Base-by-base conservation (phyloP, 176 grass and related monocot genomes). In the Chrysopogon serrulatus region DNA sequence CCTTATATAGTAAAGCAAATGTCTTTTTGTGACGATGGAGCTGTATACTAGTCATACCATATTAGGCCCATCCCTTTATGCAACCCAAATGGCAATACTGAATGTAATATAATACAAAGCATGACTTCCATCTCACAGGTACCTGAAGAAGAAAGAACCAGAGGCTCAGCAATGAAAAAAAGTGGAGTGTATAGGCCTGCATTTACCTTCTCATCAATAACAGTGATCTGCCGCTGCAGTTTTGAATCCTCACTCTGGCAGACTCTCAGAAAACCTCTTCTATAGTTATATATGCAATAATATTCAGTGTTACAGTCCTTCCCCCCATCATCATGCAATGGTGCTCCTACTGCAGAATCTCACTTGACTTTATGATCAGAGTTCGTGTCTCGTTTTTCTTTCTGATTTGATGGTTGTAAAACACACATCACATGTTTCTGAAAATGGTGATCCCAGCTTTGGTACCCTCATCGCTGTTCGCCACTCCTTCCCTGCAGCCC, bases 141-240 rank as follows among this genome's bases (percentile, higher is more conserved):
- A 91, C 70, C 39, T 91, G 77, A 86, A 90, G 78, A 87, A 91
- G 84, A 93, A 96, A 73, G 84, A 89, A 68, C 62, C 81, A 34
- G 88, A 87, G 71, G 73, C 62, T 31, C 84, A 96, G 33, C 77
- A 88, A 61, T 93, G 69, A 70, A 56, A 36, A n/a, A 24, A 8
- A 24, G 53, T 24, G 56, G 37, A n/a, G 32, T 48, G 65, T 81
- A 70, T 48, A 63, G 40, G 21, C 34, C 54, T 23, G 28, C 54
- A 36, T 68, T n/a, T 73, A 51, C 14, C 66, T 74, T 73, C 48
- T 65, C 31, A 88, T 82, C 24, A 88, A 39, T 80, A 79, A 83
- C 39, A 41, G 57, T 79, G 34, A 14, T 42, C 13, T 63, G 76
- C 71, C 10, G 18, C 45, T 63, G 65, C 84, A 40, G 69, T 42